These are phyloP conservation scores for Phylloboletellus chloephorus DNA, from an alignment of 1,284 basidiomycete species.

Conservation along the genomic window DNA sequence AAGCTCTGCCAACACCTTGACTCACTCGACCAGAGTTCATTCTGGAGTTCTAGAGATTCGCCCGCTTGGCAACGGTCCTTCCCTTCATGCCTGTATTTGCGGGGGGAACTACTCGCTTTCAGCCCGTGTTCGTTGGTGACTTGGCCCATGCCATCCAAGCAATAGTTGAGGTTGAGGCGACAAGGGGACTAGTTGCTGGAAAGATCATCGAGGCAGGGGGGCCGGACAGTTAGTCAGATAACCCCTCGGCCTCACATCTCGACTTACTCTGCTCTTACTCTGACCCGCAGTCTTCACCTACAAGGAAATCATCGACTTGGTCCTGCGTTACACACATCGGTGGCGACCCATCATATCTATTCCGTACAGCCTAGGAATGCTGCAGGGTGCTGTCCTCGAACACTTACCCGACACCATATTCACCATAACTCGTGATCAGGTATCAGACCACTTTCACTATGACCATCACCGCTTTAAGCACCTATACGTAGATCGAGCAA, in stretches of 20 bases:
- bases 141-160: constrained; percentile 57
- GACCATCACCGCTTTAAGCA: constrained; percentile 2
- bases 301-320: constrained; percentile 57
- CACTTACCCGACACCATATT: constrained; percentile 58
- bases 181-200: constrained; percentile 41
- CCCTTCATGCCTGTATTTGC: constrained; percentile 71
- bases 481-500: constrained; percentile 46
- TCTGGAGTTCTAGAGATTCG: constrained; percentile 46
- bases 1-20: neutral
- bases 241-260: constrained; percentile 1
- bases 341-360: constrained; percentile 54
- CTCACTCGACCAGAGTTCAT: neutral
- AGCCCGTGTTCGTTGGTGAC: constrained; percentile 66
- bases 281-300: constrained; percentile 53
- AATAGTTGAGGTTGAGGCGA: constrained; percentile 44
- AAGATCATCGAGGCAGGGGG: constrained; percentile 66
- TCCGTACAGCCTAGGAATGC: constrained; percentile 53
- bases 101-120: constrained; percentile 60
- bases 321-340: constrained; percentile 49
- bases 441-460: constrained; percentile 21
- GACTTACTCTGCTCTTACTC: constrained; percentile 3
- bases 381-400: constrained; percentile 61
- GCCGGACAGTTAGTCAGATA: constrained; percentile 47
- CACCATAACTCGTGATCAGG: constrained; percentile 63
- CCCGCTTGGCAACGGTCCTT: constrained; percentile 49